These are phyloP conservation scores for Pythium myriotylum DNA, from an alignment of 352 stramenopile genomes.

Conservation along the genomic window DNA sequence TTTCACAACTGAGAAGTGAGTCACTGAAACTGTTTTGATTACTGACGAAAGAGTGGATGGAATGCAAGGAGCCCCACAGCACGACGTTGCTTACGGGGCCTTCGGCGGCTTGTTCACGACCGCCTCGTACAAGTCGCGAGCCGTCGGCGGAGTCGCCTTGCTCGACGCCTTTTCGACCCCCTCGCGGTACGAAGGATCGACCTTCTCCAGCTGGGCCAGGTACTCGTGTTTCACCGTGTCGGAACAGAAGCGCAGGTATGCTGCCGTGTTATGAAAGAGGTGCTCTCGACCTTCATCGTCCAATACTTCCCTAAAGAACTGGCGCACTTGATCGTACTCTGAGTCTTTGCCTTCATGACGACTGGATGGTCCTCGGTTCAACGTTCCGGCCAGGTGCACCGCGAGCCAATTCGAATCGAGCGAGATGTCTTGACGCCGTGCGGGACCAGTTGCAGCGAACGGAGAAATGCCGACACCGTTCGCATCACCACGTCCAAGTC, in stretches of 20 bases:
- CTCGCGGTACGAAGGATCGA: conserved; percentile 28
- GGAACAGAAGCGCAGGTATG: conserved; percentile 32
- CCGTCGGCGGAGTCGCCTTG: conserved; percentile 17
- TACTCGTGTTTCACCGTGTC: conserved; percentile 23
- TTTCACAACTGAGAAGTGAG: too few relatives aligned
- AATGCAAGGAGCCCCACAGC: neutral
- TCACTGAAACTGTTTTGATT: conserved; percentile 2
- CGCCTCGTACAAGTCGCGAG: conserved; percentile 27
- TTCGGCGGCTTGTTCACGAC: conserved; percentile 24
- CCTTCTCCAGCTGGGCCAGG: conserved; percentile 30
- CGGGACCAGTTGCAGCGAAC: conserved; percentile 5
- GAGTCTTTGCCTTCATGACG: conserved; percentile 30
- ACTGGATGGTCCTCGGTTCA: conserved; percentile 30
- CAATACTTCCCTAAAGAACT: conserved; percentile 27
- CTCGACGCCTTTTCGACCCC: conserved; percentile 21
- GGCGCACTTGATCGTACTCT: conserved; percentile 32
- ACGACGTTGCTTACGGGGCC: conserved; percentile 16
- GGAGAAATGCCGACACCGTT: conserved; percentile 29
- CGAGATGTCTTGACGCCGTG: conserved; percentile 20
- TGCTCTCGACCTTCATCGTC: conserved; percentile 21
- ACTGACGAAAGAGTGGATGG: too few relatives aligned
- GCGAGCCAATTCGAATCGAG: conserved; percentile 26
- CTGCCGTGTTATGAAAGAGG: conserved; percentile 32
- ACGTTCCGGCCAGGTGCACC: conserved; percentile 22
- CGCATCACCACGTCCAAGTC: conserved; percentile 27